Evolutionary conservation across 177 flowering plant genomes (phyloP).

Genomic region (Tripterygium wilfordii): DNA sequence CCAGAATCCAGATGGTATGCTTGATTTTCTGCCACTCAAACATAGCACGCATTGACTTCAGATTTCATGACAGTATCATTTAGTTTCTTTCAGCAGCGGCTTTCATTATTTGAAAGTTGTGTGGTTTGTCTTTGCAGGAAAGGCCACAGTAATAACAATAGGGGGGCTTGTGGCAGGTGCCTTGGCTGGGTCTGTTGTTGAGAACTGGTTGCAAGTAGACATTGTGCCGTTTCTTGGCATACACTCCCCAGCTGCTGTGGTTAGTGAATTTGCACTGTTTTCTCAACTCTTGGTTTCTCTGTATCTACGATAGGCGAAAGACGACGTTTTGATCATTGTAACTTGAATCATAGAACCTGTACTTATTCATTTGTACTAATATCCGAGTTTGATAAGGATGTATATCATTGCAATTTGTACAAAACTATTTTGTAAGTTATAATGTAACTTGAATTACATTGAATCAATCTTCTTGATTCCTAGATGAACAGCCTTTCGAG

Average conservation of each 20-base stretch:
- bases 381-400: constrained; percentile 21
- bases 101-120: too few relatives aligned
- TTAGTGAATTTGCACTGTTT: constrained; percentile 78
- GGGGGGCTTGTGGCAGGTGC: constrained; percentile 95
- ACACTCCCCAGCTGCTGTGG: constrained; percentile 75
- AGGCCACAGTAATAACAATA: constrained; percentile 66
- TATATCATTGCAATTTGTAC: constrained; percentile 37
- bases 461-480: too few relatives aligned
- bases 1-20: too few relatives aligned
- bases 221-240: constrained; percentile 85
- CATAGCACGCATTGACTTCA: too few relatives aligned
- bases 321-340: constrained; percentile 3
- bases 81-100: too few relatives aligned
- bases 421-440: too few relatives aligned
- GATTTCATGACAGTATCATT: too few relatives aligned
- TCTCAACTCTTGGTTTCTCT: constrained; percentile 83
- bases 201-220: constrained; percentile 91
- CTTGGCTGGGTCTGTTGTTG: constrained; percentile 81
- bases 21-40: too few relatives aligned
- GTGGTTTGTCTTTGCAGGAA: constrained; percentile 57
- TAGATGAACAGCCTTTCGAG: too few relatives aligned
- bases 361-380: constrained; percentile 27
- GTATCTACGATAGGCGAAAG: constrained; percentile 51
- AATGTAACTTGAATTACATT: too few relatives aligned
- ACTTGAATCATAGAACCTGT: constrained; percentile 14